Conservation (phyloP, 768 basidiomycete genomes). For the Suillus fuscotomentosus region DNA sequence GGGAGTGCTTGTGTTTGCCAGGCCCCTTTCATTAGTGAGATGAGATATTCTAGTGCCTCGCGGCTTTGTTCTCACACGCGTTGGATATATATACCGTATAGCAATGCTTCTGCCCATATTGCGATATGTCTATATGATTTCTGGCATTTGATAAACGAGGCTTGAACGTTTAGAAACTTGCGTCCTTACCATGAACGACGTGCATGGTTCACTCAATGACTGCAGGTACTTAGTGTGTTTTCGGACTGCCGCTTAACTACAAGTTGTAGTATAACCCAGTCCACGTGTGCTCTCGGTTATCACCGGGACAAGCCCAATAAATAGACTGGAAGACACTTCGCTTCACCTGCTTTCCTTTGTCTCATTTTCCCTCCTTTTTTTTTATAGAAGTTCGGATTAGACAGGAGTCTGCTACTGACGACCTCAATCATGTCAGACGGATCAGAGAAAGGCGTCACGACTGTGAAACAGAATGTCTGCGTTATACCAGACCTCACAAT, state of each 20-base stretch:
- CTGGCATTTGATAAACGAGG: neutral
- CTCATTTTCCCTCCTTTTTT: conserved; percentile 3
- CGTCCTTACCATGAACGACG: neutral
- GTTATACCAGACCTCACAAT: conserved; percentile 82
- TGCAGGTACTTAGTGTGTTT: neutral
- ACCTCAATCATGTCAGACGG: conserved; percentile 21
- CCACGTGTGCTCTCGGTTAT: conserved; percentile 28
- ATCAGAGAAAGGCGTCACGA: conserved; percentile 20
- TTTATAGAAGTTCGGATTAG: conserved; percentile 8
- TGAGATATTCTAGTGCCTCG: neutral
- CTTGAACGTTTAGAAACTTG: neutral
- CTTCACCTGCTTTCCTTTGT: conserved; percentile 5
- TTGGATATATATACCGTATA: neutral
- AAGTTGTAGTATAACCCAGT: too few species aligned
- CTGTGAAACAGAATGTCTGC: conserved; percentile 56
- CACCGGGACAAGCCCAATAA: conserved; percentile 30
- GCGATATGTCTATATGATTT: neutral
- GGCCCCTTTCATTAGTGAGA: neutral
- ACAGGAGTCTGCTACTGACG: conserved; percentile 7
- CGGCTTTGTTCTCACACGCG: neutral
- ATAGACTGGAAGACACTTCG: neutral
- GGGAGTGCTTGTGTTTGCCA: neutral
- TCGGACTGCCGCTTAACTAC: neutral
- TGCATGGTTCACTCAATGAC: neutral
- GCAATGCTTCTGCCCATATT: neutral